These are phyloP conservation scores for Diplodia scrobiculata DNA, from an alignment of 2,329 filamentous ascomycete genomes.

Conservation along the genomic window DNA sequence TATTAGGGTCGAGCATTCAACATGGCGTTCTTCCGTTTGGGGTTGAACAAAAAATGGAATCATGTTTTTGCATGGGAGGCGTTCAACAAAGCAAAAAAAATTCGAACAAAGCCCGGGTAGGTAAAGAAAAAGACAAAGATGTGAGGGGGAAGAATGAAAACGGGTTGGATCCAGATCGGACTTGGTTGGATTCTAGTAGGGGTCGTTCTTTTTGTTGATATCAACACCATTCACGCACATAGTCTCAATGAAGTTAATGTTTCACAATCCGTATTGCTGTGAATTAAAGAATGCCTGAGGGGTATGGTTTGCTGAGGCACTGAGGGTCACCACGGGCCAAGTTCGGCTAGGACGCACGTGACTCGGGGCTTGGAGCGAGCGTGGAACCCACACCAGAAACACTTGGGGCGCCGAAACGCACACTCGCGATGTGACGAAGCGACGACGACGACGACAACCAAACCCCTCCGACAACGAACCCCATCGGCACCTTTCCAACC, in stretches of 20 bases:
- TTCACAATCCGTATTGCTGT: background rate
- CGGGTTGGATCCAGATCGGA: background rate
- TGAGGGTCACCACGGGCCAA: background rate
- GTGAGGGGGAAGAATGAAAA: background rate
- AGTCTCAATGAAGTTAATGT: constrained; percentile 11
- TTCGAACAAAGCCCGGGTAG: background rate
- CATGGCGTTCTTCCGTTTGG: constrained; percentile 39
- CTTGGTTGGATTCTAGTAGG: background rate
- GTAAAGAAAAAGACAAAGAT: background rate
- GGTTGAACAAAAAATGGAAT: constrained; percentile 25
- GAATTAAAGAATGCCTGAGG: background rate
- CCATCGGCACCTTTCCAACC: constrained; percentile 38
- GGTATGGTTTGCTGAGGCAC: background rate
- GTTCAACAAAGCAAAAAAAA: constrained; percentile 18
- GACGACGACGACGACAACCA: constrained; percentile 26
- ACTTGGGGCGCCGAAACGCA: constrained; percentile 19
- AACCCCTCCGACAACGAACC: constrained; percentile 3
- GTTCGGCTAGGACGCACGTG: constrained; percentile 5
- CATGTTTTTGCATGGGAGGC: constrained; percentile 22
- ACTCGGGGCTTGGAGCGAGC: background rate
- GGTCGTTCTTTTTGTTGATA: background rate
- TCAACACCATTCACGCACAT: background rate
- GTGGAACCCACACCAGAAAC: constrained; percentile 23
- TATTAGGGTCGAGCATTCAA: constrained; percentile 39
- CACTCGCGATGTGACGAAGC: constrained; percentile 27